Evolutionary conservation across 805 yeast genomes (phyloP), one percentile per base, ranked within the genome.

Genomic region (Nakazawaea anatomiae): DNA sequence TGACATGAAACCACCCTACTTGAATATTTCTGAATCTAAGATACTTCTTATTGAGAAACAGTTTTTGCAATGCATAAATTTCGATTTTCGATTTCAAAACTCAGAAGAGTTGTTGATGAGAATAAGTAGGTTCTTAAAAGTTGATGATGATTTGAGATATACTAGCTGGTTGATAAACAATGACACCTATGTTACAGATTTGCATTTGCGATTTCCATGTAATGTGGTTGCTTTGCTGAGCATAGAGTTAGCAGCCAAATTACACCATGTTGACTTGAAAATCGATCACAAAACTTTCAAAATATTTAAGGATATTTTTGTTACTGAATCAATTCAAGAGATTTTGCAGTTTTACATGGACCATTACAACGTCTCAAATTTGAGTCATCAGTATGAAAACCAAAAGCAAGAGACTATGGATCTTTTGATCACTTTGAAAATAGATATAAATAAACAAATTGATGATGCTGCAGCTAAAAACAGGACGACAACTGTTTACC

Each of bases 141-240:
- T 82, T 11, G 70, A 74, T 27, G 72, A 76, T 56, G 73, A 76
- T 12, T 62, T 75, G 9, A 75, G 83, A 4, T 70, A 75, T 56
- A 63, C 80, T 39, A 81, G 87, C 2, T 90, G 96, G 96, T 65
- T 80, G n/a, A 73, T 89, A 2, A 72, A 83, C n/a, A 80, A 80
- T 57, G 97, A 90, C 63, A 71, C 82, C 9, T 80, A 83, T 61
- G 77, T 82, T 50, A 81, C 95, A 2, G 88, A 87, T 38, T 72
- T 85, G 14, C 74, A 82, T 8, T 66, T 90, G 36, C 83, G 80
- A 58, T 75, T 80, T 7, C 94, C 96, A 1, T 83, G 88, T 4
- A 92, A 89, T 62, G 75, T 84, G 30, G 79, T 85, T 34, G 89
- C 96, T 0, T 60, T 88, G 48, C 86, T 89, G 3, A 75, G 80